Evolutionary conservation across 2,329 filamentous ascomycete species (phyloP).

Genomic region (Cercospora berteroae): DNA sequence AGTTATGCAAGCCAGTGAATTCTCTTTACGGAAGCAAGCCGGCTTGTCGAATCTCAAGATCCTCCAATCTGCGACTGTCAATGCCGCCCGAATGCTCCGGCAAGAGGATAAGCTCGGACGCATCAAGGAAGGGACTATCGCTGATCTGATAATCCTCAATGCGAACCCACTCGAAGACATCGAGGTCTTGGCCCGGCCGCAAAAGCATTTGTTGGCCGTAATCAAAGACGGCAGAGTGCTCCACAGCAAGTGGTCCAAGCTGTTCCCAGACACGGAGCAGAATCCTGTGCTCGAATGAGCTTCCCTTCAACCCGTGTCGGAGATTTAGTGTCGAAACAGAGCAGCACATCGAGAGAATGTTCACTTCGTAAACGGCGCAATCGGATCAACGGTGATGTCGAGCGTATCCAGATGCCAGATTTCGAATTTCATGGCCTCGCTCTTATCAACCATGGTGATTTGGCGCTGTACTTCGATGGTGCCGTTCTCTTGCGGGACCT

Average conservation of each 20-base stretch:
- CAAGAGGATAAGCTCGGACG: slow-evolving; percentile 51
- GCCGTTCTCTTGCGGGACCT: slow-evolving; percentile 28
- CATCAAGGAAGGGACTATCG: slow-evolving; percentile 51
- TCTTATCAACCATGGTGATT: slow-evolving; percentile 36
- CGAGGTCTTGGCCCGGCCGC: slow-evolving; percentile 49
- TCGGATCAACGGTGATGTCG: slow-evolving; percentile 31
- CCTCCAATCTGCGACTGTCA: slow-evolving; percentile 54
- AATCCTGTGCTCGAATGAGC: slow-evolving; percentile 19
- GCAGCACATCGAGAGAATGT: not conserved
- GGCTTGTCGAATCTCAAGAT: slow-evolving; percentile 46
- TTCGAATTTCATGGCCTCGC: slow-evolving; percentile 43
- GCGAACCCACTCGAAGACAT: slow-evolving; percentile 58
- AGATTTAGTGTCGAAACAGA: not conserved
- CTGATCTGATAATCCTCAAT: slow-evolving; percentile 55
- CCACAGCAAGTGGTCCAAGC: slow-evolving; percentile 37
- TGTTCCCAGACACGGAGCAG: slow-evolving; percentile 26
- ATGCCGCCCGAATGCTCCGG: slow-evolving; percentile 51
- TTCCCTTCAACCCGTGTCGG: not conserved
- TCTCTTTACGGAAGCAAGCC: slow-evolving; percentile 47
- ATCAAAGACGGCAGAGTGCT: slow-evolving; percentile 56
- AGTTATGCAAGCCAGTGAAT: slow-evolving; percentile 52
- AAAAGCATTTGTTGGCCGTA: slow-evolving; percentile 51
- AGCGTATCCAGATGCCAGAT: slow-evolving; percentile 47
- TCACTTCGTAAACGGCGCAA: slow-evolving; percentile 23
- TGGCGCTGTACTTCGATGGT: slow-evolving; percentile 26